Conservation (phyloP, 345 rosid species). For the Citrus hindsii region DNA sequence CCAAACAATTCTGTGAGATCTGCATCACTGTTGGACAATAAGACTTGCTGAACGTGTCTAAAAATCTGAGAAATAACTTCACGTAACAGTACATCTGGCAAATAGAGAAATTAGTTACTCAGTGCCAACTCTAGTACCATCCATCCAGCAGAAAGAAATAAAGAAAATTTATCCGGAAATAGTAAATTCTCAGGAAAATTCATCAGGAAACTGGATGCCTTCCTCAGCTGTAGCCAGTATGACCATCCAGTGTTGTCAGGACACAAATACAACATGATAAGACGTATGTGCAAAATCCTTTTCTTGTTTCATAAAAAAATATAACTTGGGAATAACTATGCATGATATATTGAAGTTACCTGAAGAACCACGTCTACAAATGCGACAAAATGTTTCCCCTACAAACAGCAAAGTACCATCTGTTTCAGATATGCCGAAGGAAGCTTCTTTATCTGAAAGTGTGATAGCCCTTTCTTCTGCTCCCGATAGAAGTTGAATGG, state of each 20-base stretch:
- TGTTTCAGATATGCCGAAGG: slow-evolving; percentile 18
- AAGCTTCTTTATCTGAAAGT: slow-evolving; percentile 11
- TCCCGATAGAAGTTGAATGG: slow-evolving; percentile 57
- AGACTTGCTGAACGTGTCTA: slow-evolving; percentile 47
- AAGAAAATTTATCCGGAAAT: neutral
- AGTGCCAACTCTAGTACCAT: neutral
- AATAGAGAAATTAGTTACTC: slow-evolving; percentile 13
- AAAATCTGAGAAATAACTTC: slow-evolving; percentile 60
- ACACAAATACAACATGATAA: neutral
- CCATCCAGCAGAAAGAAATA: neutral
- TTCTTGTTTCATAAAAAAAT: neutral
- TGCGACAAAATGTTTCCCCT: slow-evolving; percentile 75
- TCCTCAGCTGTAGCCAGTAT: neutral
- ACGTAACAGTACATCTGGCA: slow-evolving; percentile 81
- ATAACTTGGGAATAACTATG: neutral
- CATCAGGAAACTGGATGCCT: neutral
- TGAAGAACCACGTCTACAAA: slow-evolving; percentile 91
- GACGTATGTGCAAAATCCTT: slow-evolving; percentile 1
- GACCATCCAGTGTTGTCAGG: neutral
- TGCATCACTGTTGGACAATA: slow-evolving; percentile 39
- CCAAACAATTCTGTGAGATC: slow-evolving; percentile 36
- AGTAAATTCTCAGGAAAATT: neutral
- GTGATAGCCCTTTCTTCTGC: slow-evolving; percentile 35
- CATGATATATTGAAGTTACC: slow-evolving; percentile 45
- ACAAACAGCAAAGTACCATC: slow-evolving; percentile 47